Conservation (phyloP, 129 eudicot genomes). For the Oenanthe sinensis region DNA sequence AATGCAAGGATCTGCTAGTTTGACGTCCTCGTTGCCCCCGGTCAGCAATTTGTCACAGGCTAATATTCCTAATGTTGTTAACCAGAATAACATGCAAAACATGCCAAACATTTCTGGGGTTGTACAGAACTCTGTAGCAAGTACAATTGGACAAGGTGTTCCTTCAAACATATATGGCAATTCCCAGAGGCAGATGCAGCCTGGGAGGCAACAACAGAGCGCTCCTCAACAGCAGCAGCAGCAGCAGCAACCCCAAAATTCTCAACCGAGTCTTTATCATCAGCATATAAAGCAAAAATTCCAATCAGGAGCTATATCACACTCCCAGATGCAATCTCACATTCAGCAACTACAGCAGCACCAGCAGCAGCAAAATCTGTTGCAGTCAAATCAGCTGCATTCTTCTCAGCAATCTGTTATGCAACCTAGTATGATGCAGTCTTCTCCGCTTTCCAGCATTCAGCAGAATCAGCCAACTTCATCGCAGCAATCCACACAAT, state of each 20-base stretch:
- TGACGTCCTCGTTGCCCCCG: conserved; percentile 53
- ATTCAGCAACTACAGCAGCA: conserved; percentile 61
- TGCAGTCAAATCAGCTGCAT: conserved; percentile 49
- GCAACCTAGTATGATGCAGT: conserved; percentile 62
- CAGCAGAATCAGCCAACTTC: conserved; percentile 63
- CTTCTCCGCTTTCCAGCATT: conserved; percentile 39
- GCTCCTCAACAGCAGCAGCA: conserved; percentile 59
- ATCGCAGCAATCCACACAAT: conserved; percentile 63
- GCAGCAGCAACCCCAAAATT: conserved; percentile 42
- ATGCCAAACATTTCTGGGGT: conserved; percentile 52
- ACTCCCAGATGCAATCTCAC: conserved; percentile 55
- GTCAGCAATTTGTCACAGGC: conserved; percentile 55
- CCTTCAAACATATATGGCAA: conserved; percentile 54
- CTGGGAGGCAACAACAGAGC: conserved; percentile 36
- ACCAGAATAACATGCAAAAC: conserved; percentile 76
- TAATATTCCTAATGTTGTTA: conserved; percentile 58
- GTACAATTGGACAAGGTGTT: conserved; percentile 63
- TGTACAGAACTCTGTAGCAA: conserved; percentile 56
- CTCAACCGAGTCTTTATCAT: conserved; percentile 52
- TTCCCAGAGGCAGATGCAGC: conserved; percentile 56
- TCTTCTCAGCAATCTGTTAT: conserved; percentile 58
- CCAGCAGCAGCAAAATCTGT: conserved; percentile 45
- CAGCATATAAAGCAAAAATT: conserved; percentile 56
- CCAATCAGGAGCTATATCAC: conserved; percentile 31
- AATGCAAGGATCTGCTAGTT: conserved; percentile 59